These are phyloP conservation scores for Monilinia laxa DNA, from an alignment of 2,329 filamentous ascomycete genomes.

Conservation along the genomic window DNA sequence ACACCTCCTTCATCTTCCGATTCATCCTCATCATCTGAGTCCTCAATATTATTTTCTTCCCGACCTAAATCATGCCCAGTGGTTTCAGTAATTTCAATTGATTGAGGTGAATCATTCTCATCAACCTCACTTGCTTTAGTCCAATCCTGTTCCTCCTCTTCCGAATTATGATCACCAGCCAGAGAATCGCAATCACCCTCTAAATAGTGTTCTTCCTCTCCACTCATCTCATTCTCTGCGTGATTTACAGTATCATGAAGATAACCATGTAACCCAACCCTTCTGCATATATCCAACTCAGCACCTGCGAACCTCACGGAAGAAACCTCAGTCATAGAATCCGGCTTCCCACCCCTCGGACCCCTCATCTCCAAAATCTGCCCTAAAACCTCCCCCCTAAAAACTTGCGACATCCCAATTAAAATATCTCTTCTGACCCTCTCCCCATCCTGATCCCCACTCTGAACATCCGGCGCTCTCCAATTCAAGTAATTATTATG, in stretches of 20 bases:
- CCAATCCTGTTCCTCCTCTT: background rate
- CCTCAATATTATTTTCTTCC: background rate
- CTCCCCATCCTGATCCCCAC: background rate
- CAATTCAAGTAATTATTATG: slow-evolving; percentile 46
- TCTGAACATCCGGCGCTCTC: slow-evolving; percentile 39
- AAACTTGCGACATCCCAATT: slow-evolving; percentile 14
- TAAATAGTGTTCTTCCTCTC: background rate
- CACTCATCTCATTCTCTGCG: background rate
- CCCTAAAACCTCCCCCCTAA: slow-evolving; percentile 3
- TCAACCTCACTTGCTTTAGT: background rate
- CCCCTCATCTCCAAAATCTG: slow-evolving; percentile 22
- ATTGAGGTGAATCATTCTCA: background rate
- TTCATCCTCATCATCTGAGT: background rate
- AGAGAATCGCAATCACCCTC: background rate
- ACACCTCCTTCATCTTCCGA: background rate
- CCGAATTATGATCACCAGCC: background rate
- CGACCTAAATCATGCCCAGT: background rate
- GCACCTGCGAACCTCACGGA: background rate
- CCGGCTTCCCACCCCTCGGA: slow-evolving; percentile 12
- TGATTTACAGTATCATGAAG: background rate
- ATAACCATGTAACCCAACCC: background rate
- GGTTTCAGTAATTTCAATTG: background rate
- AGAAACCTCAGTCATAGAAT: slow-evolving; percentile 26
- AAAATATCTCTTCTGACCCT: slow-evolving; percentile 16
- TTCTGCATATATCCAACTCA: background rate